A percentile compares a stretch with the other conserved stretches of the same genome.
Conservation (phyloP, 768 basidiomycete species). For the Lyophyllum shimeji region DNA sequence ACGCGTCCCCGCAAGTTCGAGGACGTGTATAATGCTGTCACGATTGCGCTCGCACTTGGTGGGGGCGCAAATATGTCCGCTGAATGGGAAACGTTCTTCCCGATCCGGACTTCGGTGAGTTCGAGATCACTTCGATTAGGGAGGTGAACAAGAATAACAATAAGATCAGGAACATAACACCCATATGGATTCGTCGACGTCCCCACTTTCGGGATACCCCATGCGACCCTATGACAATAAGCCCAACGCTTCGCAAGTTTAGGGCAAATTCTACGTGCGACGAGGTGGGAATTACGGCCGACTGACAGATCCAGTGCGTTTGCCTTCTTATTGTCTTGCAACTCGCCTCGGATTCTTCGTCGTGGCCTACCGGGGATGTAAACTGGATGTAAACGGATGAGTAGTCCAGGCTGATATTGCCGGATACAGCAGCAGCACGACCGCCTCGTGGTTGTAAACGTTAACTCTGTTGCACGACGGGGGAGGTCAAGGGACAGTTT, state of each 20-base stretch:
- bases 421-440: slow-evolving; percentile 24
- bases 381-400: slow-evolving; percentile 31
- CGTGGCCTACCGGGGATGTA: slow-evolving; percentile 32
- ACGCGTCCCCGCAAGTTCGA: neutral
- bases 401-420: slow-evolving; percentile 26
- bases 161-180: slow-evolving; percentile 40
- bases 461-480: slow-evolving; percentile 30
- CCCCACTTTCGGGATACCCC: slow-evolving; percentile 11
- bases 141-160: slow-evolving; percentile 32
- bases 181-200: slow-evolving; percentile 18
- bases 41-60: neutral
- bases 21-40: neutral
- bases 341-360: slow-evolving; percentile 17
- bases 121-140: slow-evolving; percentile 7
- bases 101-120: slow-evolving; percentile 17
- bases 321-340: slow-evolving; percentile 32
- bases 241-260: slow-evolving; percentile 17
- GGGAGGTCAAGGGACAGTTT: slow-evolving; percentile 18
- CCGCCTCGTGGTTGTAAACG: slow-evolving; percentile 37
- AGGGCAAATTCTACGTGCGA: slow-evolving; percentile 22
- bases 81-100: slow-evolving; percentile 17
- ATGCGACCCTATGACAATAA: slow-evolving; percentile 22
- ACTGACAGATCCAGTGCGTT: neutral
- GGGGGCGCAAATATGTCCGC: neutral
- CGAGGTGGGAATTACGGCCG: slow-evolving; percentile 12